phyloP scores from a whole-genome alignment of 1,284 basidiomycete genomes.

The Boletus mariae region DNA sequence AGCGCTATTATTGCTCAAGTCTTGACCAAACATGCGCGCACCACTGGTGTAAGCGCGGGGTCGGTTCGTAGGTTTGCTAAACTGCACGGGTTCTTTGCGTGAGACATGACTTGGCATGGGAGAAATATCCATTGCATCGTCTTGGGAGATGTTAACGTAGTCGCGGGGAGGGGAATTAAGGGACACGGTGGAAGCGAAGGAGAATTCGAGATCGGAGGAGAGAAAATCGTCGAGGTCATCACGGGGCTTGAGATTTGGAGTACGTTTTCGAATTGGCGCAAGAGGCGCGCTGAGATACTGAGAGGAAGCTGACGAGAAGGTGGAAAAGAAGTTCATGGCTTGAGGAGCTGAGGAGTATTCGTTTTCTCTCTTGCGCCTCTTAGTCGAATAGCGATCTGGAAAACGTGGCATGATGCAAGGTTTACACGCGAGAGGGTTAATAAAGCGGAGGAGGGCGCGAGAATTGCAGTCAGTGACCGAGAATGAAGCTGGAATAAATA shows the following conservation, averaged over 20 bases:
- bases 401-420: constrained; percentile 20
- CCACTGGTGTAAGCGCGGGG: constrained; percentile 59
- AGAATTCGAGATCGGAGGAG: constrained; percentile 70
- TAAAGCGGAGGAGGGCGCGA: constrained; percentile 4
- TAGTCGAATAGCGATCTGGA: constrained; percentile 36
- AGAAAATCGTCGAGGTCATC: constrained; percentile 64
- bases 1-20: constrained; percentile 53
- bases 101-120: constrained; percentile 48
- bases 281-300: constrained; percentile 52
- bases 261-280: constrained; percentile 47
- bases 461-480: constrained; percentile 16
- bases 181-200: constrained; percentile 77
- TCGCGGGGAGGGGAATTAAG: constrained; percentile 63
- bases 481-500: constrained; percentile 27
- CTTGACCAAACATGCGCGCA: constrained; percentile 65
- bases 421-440: constrained; percentile 7
- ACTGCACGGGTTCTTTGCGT: constrained; percentile 28
- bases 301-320: constrained; percentile 36
- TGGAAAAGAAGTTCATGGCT: constrained; percentile 51
- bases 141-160: constrained; percentile 41
- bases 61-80: constrained; percentile 35
- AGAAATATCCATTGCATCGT: constrained; percentile 75
- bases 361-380: constrained; percentile 44
- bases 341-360: constrained; percentile 22
- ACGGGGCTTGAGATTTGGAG: constrained; percentile 37